These are phyloP conservation scores for Elongisporangium anandrum DNA, from an alignment of 352 stramenopile genomes.

Conservation along the genomic window DNA sequence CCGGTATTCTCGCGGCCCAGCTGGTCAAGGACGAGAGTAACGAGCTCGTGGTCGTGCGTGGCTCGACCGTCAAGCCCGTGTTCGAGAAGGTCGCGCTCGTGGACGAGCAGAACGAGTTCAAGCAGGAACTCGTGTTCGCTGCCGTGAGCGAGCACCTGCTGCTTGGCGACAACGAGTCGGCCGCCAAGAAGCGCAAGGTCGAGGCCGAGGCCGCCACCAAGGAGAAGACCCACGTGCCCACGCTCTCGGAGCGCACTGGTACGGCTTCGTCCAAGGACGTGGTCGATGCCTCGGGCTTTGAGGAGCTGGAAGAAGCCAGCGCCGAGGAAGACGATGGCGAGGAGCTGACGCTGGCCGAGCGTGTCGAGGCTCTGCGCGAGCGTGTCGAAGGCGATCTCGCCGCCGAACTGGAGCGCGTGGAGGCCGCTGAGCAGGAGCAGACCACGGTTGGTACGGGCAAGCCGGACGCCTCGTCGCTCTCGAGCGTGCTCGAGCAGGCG, in stretches of 20 bases:
- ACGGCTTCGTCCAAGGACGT: constrained; percentile 52
- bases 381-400: constrained; percentile 70
- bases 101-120: constrained; percentile 60
- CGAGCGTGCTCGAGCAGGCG: constrained; percentile 77
- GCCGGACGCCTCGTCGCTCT: constrained; percentile 79
- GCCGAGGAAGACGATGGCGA: constrained; percentile 47
- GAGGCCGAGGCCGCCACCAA: constrained; percentile 25
- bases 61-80: constrained; percentile 67
- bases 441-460: constrained; percentile 14
- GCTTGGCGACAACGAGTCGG: constrained; percentile 33
- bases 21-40: constrained; percentile 17
- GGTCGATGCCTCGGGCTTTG: constrained; percentile 57
- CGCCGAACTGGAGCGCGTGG: constrained; percentile 47
- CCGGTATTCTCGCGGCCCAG: constrained; percentile 43
- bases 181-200: constrained; percentile 63
- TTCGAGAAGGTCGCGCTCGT: constrained; percentile 66
- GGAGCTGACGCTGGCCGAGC: constrained; percentile 69
- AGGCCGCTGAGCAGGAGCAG: constrained; percentile 24
- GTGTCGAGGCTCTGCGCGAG: constrained; percentile 71
- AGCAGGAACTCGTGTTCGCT: constrained; percentile 44
- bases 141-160: constrained; percentile 66
- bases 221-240: constrained; percentile 68
- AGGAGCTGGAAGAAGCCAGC: constrained; percentile 36
- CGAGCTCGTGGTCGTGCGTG: constrained; percentile 62
- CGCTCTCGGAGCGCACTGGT: constrained; percentile 62